Base-by-base conservation (phyloP, 1,139 yeast genomes). In the Arxiozyma telluris region DNA sequence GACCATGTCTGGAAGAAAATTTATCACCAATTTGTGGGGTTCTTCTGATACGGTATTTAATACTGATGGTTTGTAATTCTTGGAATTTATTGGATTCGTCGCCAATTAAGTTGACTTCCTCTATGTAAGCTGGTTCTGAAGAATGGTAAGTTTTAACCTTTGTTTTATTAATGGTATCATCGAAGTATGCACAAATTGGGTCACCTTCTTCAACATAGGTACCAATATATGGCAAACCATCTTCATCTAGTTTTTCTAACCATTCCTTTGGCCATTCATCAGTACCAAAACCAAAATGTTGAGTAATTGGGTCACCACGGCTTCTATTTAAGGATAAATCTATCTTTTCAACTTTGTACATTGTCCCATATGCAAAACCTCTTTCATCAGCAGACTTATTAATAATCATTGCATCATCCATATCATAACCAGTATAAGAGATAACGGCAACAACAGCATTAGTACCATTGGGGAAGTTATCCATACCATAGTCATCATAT, bases 401-500 rank as follows among this genome's bases (percentile, higher is more conserved):
- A 65, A 93, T 82, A 67, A 93, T 93, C 98, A 93, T 93, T 69
- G 98, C 99, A 73, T 93, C 99, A 75, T 93, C 86, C 98, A 93
- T 93, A 87, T 93, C 99, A 69, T 93, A 93, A 63, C 98, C 98
- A 8, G 99, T 94, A 71, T 93, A 93, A 0, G 98, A 90, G 67
- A 93, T 93, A 62, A 93, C 99, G 0, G 99, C 99, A 59, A 93
- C 99, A 55, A 93, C 96, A 3, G 98, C 98, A 67, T 93, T 93
- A 63, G 89, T 90, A 70, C 99, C 99, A 70, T 94, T 94, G 59
- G 99, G 99, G 82, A 89, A 93, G 70, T 90, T 88, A 70, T 93
- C 99, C 89, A 94, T 84, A 47, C 98, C 98, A 66, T 91, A 94
- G 50, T 90, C 95, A 68, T 94, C 98, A 67, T 91, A 93, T 58